These are phyloP conservation scores for Aspergillus hancockii DNA, from an alignment of 495 filamentous ascomycete species.

Conservation along the genomic window DNA sequence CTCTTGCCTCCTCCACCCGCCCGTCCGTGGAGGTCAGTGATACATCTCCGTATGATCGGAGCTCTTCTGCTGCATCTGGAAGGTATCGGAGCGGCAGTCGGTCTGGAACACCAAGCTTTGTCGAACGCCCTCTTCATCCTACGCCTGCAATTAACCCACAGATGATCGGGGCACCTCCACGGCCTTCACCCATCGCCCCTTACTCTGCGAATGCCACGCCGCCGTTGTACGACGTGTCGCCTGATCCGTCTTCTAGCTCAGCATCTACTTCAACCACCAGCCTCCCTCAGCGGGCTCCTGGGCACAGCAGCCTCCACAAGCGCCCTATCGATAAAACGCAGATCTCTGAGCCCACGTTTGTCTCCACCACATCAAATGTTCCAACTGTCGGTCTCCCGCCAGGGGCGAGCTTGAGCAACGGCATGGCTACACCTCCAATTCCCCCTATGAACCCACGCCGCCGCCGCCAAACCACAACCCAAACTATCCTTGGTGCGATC, in stretches of 20 bases:
- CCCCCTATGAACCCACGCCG: constrained; percentile 73
- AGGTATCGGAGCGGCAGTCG: constrained; percentile 52
- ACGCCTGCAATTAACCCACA: constrained; percentile 34
- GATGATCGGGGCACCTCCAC: constrained; percentile 50
- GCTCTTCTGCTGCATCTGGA: constrained; percentile 42
- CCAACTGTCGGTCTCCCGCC: constrained; percentile 63
- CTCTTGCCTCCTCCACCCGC: constrained; percentile 38
- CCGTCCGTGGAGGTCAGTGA: constrained; percentile 43
- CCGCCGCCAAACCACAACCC: constrained; percentile 56
- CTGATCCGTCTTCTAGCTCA: constrained; percentile 29
- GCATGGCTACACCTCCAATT: constrained; percentile 53
- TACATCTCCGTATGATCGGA: constrained; percentile 34
- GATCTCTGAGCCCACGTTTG: constrained; percentile 81
- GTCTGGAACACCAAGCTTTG: constrained; percentile 38
- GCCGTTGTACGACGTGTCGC: constrained; percentile 43
- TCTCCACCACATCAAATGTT: constrained; percentile 75
- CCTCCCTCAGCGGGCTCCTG: constrained; percentile 33
- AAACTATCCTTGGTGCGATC: constrained; percentile 54
- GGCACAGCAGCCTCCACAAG: constrained; percentile 49
- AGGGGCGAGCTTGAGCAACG: constrained; percentile 45
- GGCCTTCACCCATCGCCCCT: constrained; percentile 54
- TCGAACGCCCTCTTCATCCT: constrained; percentile 42
- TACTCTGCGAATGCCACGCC: constrained; percentile 60
- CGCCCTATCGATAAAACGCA: constrained; percentile 68
- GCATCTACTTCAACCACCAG: constrained; percentile 22